Evolutionary conservation across 1,139 yeast genomes (phyloP).

Genomic region (Magnusiomyces suaveolens): DNA sequence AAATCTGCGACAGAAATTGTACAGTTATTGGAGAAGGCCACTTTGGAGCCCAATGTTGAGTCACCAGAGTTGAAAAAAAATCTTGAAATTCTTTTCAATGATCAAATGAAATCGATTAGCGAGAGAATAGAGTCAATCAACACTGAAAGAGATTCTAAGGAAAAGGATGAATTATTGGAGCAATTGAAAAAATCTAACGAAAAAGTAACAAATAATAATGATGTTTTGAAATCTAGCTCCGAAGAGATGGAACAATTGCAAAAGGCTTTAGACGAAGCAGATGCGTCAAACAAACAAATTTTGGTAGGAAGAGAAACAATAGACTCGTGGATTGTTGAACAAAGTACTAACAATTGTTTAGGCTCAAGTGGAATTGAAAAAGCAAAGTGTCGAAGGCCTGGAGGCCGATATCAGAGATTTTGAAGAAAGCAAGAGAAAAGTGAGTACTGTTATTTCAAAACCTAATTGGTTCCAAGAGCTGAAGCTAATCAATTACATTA

Average conservation of each 20-base stretch:
- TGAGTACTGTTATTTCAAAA: background rate
- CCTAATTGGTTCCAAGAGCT: too few relatives aligned
- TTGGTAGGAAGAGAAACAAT: conserved; percentile 5
- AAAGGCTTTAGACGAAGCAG: background rate
- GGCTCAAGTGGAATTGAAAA: conserved; percentile 7
- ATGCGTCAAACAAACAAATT: background rate
- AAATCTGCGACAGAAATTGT: background rate
- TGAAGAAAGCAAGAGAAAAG: conserved; percentile 7
- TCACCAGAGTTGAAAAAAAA: background rate
- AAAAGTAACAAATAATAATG: background rate
- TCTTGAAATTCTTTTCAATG: background rate
- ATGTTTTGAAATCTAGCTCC: background rate
- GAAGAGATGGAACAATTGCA: background rate
- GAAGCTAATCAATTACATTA: background rate
- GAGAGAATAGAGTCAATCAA: background rate
- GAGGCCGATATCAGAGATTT: background rate
- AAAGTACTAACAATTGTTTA: background rate
- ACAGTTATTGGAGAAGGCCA: background rate
- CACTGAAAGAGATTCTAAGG: background rate
- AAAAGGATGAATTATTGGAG: background rate
- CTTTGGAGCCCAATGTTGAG: background rate
- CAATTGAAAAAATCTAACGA: background rate
- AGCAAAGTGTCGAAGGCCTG: conserved; percentile 5
- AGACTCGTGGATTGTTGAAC: background rate
- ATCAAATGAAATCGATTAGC: background rate